These are phyloP conservation scores for Solanum chacoense DNA, from an alignment of 305 asterid genomes.

Conservation along the genomic window DNA sequence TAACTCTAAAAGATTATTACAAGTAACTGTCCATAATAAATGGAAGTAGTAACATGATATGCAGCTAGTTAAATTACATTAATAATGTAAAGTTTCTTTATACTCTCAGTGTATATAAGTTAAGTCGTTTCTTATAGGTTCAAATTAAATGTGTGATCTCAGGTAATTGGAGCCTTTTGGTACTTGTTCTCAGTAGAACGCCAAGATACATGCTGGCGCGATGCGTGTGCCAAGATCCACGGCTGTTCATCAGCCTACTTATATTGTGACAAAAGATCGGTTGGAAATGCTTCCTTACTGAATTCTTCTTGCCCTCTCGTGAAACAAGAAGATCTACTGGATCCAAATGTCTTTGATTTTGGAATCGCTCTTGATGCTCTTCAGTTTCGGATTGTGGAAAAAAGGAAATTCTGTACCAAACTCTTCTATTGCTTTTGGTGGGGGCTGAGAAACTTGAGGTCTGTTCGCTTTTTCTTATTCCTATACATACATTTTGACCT, in stretches of 20 bases:
- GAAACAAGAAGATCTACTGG: slow-evolving; percentile 17
- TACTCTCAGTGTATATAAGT: neutral
- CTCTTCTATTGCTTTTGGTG: slow-evolving; percentile 68
- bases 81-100: neutral
- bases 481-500: neutral
- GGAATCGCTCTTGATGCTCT: slow-evolving; percentile 63
- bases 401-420: slow-evolving; percentile 22
- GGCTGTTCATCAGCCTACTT: slow-evolving; percentile 9
- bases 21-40: neutral
- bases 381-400: slow-evolving; percentile 35
- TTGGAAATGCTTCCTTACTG: slow-evolving; percentile 18
- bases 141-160: neutral
- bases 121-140: neutral
- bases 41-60: neutral
- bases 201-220: slow-evolving; percentile 43
- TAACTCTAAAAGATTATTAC: neutral
- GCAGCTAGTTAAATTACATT: neutral
- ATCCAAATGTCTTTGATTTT: slow-evolving; percentile 32
- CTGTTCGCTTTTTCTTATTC: neutral
- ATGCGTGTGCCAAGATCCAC: slow-evolving; percentile 14
- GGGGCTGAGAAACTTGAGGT: slow-evolving; percentile 68
- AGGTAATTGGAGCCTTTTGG: slow-evolving; percentile 67
- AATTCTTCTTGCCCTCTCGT: slow-evolving; percentile 29
- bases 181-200: slow-evolving; percentile 55
- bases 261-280: slow-evolving; percentile 18